phyloP scores from a whole-genome alignment of 192 early-diverging fungal genomes.

The Coemansia sp. region DNA sequence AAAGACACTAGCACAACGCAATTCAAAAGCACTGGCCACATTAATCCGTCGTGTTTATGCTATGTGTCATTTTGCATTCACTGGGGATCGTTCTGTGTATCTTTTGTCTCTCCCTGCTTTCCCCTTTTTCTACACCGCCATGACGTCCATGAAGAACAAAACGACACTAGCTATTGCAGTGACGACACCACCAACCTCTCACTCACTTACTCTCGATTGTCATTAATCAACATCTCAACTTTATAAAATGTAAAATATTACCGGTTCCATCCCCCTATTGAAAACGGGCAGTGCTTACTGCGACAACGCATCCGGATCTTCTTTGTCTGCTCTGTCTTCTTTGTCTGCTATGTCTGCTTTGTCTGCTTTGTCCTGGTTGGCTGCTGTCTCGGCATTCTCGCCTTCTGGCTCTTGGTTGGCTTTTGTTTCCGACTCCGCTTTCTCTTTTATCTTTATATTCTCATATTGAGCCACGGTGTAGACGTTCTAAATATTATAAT shows the following conservation, averaged over 20 bases:
- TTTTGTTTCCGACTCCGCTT: slow-evolving; percentile 1
- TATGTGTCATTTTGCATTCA: too few relatives aligned
- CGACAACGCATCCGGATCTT: neutral
- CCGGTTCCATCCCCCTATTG: too few relatives aligned
- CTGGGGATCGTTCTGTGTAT: too few relatives aligned
- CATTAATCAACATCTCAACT: neutral
- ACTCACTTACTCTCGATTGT: neutral
- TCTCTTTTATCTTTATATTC: slow-evolving; percentile 7
- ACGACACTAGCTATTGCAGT: neutral
- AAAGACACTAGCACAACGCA: neutral
- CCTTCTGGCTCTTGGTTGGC: neutral
- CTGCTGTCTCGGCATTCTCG: neutral
- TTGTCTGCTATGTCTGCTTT: neutral
- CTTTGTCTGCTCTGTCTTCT: neutral
- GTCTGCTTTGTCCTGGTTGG: slow-evolving; percentile 4
- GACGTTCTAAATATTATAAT: slow-evolving; percentile 10
- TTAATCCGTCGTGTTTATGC: too few relatives aligned
- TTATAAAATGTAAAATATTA: too few relatives aligned
- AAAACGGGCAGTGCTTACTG: neutral
- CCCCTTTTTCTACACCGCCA: too few relatives aligned
- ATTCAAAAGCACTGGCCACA: too few relatives aligned
- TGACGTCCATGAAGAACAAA: neutral
- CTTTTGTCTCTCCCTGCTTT: too few relatives aligned
- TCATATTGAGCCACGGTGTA: slow-evolving; percentile 18
- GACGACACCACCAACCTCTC: neutral